These are phyloP conservation scores for Nigrograna mackinnonii DNA, from an alignment of 2,329 filamentous ascomycete genomes.

Conservation along the genomic window DNA sequence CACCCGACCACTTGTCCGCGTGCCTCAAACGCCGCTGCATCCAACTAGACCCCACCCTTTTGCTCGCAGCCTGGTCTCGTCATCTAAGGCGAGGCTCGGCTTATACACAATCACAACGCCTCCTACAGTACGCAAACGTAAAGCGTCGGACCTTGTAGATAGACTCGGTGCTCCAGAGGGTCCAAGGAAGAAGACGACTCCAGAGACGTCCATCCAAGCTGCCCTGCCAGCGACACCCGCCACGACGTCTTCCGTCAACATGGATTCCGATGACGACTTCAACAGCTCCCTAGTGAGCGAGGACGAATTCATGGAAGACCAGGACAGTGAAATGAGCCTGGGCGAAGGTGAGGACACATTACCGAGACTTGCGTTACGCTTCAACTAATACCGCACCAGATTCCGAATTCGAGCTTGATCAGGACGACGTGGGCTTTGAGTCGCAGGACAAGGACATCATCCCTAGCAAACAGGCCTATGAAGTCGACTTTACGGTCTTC, in stretches of 20 bases:
- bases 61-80: constrained; percentile 42
- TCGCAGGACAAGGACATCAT: constrained; percentile 73
- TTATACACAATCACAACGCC: constrained; percentile 39
- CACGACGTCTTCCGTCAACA: constrained; percentile 54
- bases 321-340: constrained; percentile 70
- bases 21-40: constrained; percentile 11
- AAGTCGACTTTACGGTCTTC: constrained; percentile 83
- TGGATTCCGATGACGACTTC: constrained; percentile 97
- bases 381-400: constrained; percentile 28
- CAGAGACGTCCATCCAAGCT: constrained; percentile 15
- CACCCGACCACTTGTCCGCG: constrained; percentile 8
- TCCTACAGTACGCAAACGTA: constrained; percentile 41
- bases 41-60: constrained; percentile 11
- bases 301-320: constrained; percentile 72
- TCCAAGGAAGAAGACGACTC: constrained; percentile 34
- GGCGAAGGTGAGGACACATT: constrained; percentile 15
- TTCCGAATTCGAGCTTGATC: constrained; percentile 60
- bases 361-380: neutral
- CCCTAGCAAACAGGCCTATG: constrained; percentile 74
- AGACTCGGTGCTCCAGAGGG: constrained; percentile 26
- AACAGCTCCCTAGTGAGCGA: constrained; percentile 83
- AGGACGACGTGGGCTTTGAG: constrained; percentile 63
- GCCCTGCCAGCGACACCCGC: constrained; percentile 35
- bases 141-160: constrained; percentile 40
- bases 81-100: constrained; percentile 42